Percentiles rank a stretch among this genome's conserved stretches.
Conservation (phyloP, 176 grass and related monocot species). For the Avena sativa region DNA sequence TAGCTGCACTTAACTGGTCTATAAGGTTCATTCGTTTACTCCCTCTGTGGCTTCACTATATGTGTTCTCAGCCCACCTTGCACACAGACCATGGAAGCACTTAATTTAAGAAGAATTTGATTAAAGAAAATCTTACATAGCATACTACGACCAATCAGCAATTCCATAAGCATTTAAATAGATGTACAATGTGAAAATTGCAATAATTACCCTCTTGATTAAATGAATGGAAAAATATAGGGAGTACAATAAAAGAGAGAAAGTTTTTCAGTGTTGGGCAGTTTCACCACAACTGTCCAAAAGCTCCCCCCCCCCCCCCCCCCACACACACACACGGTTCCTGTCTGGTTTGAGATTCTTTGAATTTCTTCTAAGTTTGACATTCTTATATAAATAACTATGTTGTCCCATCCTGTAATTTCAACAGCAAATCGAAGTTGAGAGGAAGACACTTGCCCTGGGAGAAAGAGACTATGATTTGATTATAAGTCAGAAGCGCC, state of each 20-base stretch:
- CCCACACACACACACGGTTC: no score
- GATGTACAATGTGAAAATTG: neutral
- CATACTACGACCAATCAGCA: neutral
- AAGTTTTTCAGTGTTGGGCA: neutral
- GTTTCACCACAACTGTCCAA: no score
- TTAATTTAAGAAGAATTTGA: constrained; percentile 1
- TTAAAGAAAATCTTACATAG: neutral
- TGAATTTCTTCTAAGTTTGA: constrained; percentile 19
- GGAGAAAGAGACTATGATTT: constrained; percentile 75
- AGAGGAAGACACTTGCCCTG: constrained; percentile 74
- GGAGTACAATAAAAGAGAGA: neutral
- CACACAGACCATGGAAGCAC: neutral
- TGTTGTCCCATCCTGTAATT: constrained; percentile 41
- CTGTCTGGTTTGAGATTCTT: neutral
- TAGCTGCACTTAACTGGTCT: constrained; percentile 10
- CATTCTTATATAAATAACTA: constrained; percentile 22
- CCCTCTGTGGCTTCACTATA: neutral
- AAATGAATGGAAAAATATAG: neutral
- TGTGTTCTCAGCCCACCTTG: constrained; percentile 9
- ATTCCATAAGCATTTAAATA: neutral
- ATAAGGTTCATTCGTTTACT: constrained; percentile 31
- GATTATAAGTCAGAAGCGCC: constrained; percentile 68
- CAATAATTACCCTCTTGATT: neutral
- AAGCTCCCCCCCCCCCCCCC: no score
- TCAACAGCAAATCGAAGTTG: constrained; percentile 85